These are phyloP conservation scores for Penicillium tannophilum DNA, from an alignment of 495 filamentous ascomycete genomes.

Conservation along the genomic window DNA sequence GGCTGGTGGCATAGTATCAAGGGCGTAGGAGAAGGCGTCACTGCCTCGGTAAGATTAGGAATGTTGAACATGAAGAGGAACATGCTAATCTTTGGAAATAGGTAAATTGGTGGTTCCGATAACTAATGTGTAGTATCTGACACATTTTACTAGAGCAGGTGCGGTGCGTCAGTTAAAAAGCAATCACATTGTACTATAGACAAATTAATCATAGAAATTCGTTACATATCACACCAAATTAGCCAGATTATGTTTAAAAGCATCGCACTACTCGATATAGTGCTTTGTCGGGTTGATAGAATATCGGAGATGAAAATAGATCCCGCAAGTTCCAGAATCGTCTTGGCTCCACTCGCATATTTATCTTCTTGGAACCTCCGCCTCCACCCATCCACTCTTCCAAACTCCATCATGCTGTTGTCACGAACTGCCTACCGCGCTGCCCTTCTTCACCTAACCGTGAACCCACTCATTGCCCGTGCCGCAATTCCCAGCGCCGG, in stretches of 20 bases:
- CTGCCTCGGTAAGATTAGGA: conserved; percentile 59
- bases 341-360: conserved; percentile 22
- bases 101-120: conserved; percentile 95
- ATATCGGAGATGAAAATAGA: conserved; percentile 2
- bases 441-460: conserved; percentile 33
- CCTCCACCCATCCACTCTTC: conserved; percentile 6
- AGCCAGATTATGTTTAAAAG: no score
- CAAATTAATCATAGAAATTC: neutral
- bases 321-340: conserved; percentile 34
- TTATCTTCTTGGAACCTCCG: conserved; percentile 11
- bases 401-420: conserved; percentile 27
- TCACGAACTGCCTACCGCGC: conserved; percentile 33
- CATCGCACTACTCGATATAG: no score
- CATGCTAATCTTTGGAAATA: conserved; percentile 28
- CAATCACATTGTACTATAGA: neutral
- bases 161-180: neutral
- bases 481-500: conserved; percentile 20
- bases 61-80: neutral
- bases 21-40: conserved; percentile 65
- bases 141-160: neutral
- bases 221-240: neutral
- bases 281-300: neutral
- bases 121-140: neutral
- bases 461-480: conserved; percentile 25
- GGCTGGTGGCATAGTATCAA: conserved; percentile 97